phyloP scores from a whole-genome alignment of 768 basidiomycete genomes.

The Pleurotus djamor region DNA sequence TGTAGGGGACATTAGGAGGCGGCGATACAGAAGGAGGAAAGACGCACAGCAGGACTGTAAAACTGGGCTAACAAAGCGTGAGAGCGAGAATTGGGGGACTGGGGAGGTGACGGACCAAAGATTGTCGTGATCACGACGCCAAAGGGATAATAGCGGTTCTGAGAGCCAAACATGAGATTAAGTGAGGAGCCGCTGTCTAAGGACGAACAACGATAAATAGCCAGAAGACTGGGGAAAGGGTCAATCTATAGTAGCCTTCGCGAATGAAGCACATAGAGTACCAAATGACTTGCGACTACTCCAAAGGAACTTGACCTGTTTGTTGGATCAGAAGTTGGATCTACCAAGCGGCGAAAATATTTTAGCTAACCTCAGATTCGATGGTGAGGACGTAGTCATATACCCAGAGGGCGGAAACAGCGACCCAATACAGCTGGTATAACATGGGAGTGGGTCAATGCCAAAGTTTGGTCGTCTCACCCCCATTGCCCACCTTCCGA shows the following conservation, averaged over 20 bases:
- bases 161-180: background rate
- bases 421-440: constrained; percentile 1
- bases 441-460: no score
- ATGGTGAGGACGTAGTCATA: background rate
- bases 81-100: no score
- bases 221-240: background rate
- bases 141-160: background rate
- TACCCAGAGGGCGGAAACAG: background rate
- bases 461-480: no score
- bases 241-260: no score
- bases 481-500: no score
- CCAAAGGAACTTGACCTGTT: background rate
- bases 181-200: no score
- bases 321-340: background rate
- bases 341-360: background rate
- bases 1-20: no score
- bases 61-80: background rate
- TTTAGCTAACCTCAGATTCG: background rate
- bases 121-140: background rate
- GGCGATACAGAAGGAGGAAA: no score
- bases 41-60: background rate
- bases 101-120: background rate
- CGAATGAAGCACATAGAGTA: background rate
- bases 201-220: background rate
- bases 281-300: background rate